Conservation (phyloP, 495 filamentous ascomycete species). For the Podospora anserina region DNA sequence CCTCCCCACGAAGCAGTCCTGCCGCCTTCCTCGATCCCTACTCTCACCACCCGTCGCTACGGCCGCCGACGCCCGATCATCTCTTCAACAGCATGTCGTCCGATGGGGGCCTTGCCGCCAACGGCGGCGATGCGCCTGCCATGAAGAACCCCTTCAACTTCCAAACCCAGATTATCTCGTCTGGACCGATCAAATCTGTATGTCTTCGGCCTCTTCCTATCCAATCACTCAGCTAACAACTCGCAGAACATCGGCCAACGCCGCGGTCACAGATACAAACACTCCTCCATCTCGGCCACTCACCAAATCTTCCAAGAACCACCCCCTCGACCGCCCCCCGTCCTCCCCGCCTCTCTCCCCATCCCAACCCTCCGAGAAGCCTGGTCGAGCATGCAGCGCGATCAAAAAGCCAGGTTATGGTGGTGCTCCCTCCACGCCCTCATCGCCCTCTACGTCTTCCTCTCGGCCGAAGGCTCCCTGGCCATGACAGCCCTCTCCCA, state of each 20-base stretch:
- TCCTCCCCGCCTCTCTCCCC: slow-evolving; percentile 87
- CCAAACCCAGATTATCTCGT: slow-evolving; percentile 74
- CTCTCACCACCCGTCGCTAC: slow-evolving; percentile 15
- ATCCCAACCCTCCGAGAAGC: slow-evolving; percentile 89
- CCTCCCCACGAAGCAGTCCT: slow-evolving; percentile 19
- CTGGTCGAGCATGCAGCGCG: slow-evolving; percentile 76
- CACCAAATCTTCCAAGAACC: slow-evolving; percentile 97
- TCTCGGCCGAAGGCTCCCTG: slow-evolving; percentile 79
- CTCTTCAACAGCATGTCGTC: slow-evolving; percentile 34
- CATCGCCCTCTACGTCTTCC: slow-evolving; percentile 77
- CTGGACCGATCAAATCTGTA: slow-evolving; percentile 80
- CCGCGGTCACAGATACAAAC: slow-evolving; percentile 95
- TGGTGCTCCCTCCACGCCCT: slow-evolving; percentile 89
- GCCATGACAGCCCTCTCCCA: slow-evolving; percentile 91
- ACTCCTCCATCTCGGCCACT: slow-evolving; percentile 79
- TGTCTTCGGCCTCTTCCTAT: slow-evolving; percentile 24
- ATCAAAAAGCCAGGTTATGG: slow-evolving; percentile 74
- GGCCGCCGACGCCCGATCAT: slow-evolving; percentile 25
- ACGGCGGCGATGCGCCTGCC: slow-evolving; percentile 36
- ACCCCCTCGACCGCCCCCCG: slow-evolving; percentile 79
- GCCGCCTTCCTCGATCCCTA: slow-evolving; percentile 24
- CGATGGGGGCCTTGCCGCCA: slow-evolving; percentile 26
- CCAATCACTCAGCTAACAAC: neutral
- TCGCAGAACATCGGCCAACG: slow-evolving; percentile 77
- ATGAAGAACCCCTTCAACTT: slow-evolving; percentile 82